These are phyloP conservation scores for Diaporthe longicolla DNA, from an alignment of 2,329 filamentous ascomycete genomes.

Conservation along the genomic window DNA sequence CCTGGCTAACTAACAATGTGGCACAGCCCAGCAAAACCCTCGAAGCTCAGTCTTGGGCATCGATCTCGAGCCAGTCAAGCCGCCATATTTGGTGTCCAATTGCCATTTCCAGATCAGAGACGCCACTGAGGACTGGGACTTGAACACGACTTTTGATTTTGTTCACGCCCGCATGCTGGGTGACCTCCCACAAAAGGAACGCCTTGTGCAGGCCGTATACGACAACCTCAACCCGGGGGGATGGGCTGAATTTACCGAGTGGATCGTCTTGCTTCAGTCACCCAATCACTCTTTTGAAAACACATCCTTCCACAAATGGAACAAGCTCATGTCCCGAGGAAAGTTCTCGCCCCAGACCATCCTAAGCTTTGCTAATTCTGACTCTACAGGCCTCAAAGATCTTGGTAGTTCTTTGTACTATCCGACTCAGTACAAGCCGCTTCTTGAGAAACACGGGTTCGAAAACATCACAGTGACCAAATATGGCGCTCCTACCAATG, in stretches of 20 bases:
- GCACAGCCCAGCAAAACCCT: slow-evolving; percentile 47
- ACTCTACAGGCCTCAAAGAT: slow-evolving; percentile 45
- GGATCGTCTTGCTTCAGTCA: slow-evolving; percentile 50
- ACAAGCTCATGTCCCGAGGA: slow-evolving; percentile 48
- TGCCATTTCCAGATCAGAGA: slow-evolving; percentile 50
- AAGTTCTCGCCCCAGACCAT: slow-evolving; percentile 34
- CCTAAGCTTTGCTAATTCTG: slow-evolving; percentile 38
- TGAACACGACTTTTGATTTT: slow-evolving; percentile 49
- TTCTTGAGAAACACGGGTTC: slow-evolving; percentile 48
- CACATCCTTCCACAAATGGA: slow-evolving; percentile 51
- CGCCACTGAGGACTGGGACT: slow-evolving; percentile 48
- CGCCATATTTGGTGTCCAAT: slow-evolving; percentile 48
- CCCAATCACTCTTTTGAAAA: slow-evolving; percentile 51
- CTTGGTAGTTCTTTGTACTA: slow-evolving; percentile 52
- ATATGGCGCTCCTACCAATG: slow-evolving; percentile 49
- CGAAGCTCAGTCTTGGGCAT: slow-evolving; percentile 49
- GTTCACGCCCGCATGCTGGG: slow-evolving; percentile 53
- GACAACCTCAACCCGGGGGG: slow-evolving; percentile 52
- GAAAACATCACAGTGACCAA: slow-evolving; percentile 48
- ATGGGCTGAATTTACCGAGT: slow-evolving; percentile 56
- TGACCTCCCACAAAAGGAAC: slow-evolving; percentile 48
- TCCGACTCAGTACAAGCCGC: slow-evolving; percentile 46
- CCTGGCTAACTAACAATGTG: background rate
- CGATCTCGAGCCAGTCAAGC: slow-evolving; percentile 50
- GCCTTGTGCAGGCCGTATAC: slow-evolving; percentile 49